These are phyloP conservation scores for Abortiporus biennis DNA, from an alignment of 1,284 basidiomycete species.

Conservation along the genomic window DNA sequence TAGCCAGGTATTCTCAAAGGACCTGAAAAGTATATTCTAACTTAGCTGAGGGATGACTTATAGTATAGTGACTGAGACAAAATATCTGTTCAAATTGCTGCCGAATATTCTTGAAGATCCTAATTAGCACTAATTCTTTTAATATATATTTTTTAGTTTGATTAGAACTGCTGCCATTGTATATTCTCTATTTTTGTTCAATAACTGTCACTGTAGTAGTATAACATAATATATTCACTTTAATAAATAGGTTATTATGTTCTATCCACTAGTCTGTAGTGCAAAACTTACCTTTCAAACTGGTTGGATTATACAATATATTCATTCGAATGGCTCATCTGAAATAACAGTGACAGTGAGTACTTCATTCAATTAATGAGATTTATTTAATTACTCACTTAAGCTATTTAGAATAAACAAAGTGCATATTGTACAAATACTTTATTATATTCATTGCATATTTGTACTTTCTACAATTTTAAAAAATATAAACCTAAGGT, in stretches of 20 bases:
- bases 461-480: slow-evolving; percentile 27
- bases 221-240: slow-evolving; percentile 11
- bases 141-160: slow-evolving; percentile 10
- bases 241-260: slow-evolving; percentile 18
- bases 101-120: slow-evolving; percentile 9
- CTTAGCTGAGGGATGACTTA: slow-evolving; percentile 6
- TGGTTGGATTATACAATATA: slow-evolving; percentile 21
- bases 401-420: slow-evolving; percentile 23
- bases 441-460: slow-evolving; percentile 23
- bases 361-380: neutral
- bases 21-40: slow-evolving; percentile 10
- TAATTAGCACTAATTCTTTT: slow-evolving; percentile 11
- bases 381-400: slow-evolving; percentile 12
- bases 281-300: slow-evolving; percentile 14
- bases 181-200: neutral
- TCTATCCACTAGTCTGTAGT: slow-evolving; percentile 22
- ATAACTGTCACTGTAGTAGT: neutral
- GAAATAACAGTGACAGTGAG: neutral
- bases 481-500: slow-evolving; percentile 27
- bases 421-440: slow-evolving; percentile 22
- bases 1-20: neutral
- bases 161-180: slow-evolving; percentile 12
- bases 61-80: neutral
- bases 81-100: slow-evolving; percentile 11
- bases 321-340: slow-evolving; percentile 17